Evolutionary conservation across 768 basidiomycete species (phyloP).

Genomic region (Amylocystis lapponica): DNA sequence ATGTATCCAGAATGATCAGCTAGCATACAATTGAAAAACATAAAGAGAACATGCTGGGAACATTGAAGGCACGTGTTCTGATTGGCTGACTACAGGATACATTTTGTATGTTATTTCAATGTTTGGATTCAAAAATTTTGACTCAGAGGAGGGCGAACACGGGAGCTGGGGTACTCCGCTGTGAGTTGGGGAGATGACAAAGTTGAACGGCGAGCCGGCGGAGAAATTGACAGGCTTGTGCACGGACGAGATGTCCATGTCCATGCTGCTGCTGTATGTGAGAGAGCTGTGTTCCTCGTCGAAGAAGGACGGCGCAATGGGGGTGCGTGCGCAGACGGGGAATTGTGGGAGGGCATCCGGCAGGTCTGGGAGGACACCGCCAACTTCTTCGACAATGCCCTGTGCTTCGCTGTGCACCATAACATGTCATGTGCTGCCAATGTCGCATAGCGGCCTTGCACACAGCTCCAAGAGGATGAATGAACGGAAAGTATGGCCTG

Average conservation of each 20-base stretch:
- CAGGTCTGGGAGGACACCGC: constrained; percentile 4
- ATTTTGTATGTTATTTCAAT: too few relatives aligned
- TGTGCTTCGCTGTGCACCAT: constrained; percentile 35
- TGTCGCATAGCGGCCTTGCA: constrained; percentile 32
- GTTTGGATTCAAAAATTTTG: too few relatives aligned
- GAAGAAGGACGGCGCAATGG: constrained; percentile 6
- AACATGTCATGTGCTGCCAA: constrained; percentile 54
- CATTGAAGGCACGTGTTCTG: too few relatives aligned
- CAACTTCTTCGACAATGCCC: constrained; percentile 16
- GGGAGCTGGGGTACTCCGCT: constrained; percentile 3
- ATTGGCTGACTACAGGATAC: too few relatives aligned
- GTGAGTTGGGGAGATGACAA: neutral
- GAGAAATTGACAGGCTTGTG: constrained; percentile 20
- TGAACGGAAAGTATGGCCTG: constrained; percentile 62
- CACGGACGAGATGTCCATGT: constrained; percentile 23
- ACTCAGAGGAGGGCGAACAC: constrained; percentile 13
- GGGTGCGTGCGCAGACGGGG: neutral
- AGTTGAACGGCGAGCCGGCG: constrained; percentile 7
- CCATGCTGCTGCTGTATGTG: constrained; percentile 15
- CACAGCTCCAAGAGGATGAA: constrained; percentile 52
- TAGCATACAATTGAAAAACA: too few relatives aligned
- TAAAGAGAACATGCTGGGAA: too few relatives aligned
- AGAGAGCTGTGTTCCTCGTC: constrained; percentile 29
- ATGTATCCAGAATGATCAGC: too few relatives aligned
- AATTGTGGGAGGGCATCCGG: neutral